Evolutionary conservation across 1,284 basidiomycete genomes (phyloP).

Genomic region (Spongispora temasekensis): DNA sequence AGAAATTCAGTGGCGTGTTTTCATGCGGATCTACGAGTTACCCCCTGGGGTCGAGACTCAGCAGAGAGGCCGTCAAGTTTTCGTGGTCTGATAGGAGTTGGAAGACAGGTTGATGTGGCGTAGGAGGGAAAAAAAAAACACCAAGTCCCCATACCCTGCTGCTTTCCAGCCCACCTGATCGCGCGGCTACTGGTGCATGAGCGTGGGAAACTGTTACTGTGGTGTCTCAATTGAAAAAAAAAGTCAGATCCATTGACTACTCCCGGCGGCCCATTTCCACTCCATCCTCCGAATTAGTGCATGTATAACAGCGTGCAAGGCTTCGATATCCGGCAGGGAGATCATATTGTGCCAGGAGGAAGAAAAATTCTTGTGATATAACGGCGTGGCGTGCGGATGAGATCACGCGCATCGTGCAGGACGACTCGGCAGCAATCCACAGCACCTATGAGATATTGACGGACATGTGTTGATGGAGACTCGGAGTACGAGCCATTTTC

Average conservation of each 20-base stretch:
- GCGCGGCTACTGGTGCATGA: no score
- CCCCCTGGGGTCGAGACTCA: not conserved
- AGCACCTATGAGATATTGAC: not conserved
- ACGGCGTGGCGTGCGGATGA: not conserved
- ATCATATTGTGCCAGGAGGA: not conserved
- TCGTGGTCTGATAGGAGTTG: not conserved
- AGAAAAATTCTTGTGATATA: constrained; percentile 1
- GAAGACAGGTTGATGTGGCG: not conserved
- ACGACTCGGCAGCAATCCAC: not conserved
- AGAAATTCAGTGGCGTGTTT: no score
- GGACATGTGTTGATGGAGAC: not conserved
- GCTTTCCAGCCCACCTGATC: no score
- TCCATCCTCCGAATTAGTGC: not conserved
- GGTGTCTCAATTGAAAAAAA: no score
- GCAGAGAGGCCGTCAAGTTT: constrained; percentile 5
- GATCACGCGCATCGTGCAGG: not conserved
- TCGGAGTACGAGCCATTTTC: not conserved
- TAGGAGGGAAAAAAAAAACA: not conserved
- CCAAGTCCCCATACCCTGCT: no score
- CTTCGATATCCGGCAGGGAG: not conserved
- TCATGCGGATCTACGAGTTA: constrained; percentile 11
- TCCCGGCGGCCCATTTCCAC: constrained; percentile 2
- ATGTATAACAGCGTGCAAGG: not conserved
- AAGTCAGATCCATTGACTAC: not conserved
- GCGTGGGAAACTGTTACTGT: no score